Evolutionary conservation across 352 stramenopile genomes (phyloP).

Genomic region (Phytophthora idaei): DNA sequence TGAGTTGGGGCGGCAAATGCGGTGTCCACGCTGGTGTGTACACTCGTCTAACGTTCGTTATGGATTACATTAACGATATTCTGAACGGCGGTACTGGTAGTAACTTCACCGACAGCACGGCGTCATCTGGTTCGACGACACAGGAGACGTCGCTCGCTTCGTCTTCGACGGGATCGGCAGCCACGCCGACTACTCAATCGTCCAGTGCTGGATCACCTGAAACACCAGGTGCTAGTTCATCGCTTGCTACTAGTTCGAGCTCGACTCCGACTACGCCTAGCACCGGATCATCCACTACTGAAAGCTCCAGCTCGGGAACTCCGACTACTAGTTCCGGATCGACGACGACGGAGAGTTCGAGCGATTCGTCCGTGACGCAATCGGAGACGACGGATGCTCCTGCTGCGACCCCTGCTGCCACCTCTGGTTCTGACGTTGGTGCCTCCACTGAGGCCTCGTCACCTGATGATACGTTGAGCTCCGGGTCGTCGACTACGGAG

Average conservation of each 20-base stretch:
- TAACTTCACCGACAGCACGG: conserved; percentile 23
- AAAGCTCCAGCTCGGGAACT: conserved; percentile 3
- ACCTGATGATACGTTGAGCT: background rate
- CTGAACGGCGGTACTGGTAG: conserved; percentile 24
- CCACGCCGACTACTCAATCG: conserved; percentile 8
- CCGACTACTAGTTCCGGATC: conserved; percentile 5
- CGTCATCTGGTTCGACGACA: conserved; percentile 12
- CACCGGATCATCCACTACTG: conserved; percentile 7
- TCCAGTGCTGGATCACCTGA: conserved; percentile 10
- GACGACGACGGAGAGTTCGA: background rate
- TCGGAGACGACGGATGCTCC: background rate
- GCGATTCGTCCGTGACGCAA: background rate
- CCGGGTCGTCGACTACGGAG: conserved; percentile 9
- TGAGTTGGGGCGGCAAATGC: conserved; percentile 64
- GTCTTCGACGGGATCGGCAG: conserved; percentile 14
- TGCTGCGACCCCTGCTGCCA: background rate
- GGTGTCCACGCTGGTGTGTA: conserved; percentile 59
- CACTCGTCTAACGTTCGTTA: conserved; percentile 50
- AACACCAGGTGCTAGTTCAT: background rate
- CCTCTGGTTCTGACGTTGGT: background rate
- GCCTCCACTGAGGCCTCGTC: no score
- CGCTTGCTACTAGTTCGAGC: conserved; percentile 1
- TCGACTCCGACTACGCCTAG: background rate
- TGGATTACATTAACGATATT: conserved; percentile 52
- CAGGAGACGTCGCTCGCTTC: conserved; percentile 22